These are phyloP conservation scores for Neoboletus brunneissimus DNA, from an alignment of 768 basidiomycete species.

Conservation along the genomic window DNA sequence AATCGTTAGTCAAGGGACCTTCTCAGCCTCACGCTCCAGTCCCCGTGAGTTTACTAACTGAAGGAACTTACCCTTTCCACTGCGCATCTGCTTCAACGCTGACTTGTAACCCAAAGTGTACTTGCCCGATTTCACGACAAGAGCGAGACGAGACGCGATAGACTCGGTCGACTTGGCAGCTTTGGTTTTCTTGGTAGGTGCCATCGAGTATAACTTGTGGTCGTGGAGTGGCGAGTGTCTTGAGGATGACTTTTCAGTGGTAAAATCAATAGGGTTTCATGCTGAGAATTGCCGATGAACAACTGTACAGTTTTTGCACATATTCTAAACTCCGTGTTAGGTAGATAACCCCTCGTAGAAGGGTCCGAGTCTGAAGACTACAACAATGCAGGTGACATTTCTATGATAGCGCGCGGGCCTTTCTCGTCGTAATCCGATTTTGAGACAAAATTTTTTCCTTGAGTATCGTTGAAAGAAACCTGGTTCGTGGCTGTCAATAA, in stretches of 20 bases:
- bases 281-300: slow-evolving; percentile 12
- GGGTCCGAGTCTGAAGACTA: slow-evolving; percentile 30
- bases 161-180: slow-evolving; percentile 91
- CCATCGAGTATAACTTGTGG: slow-evolving; percentile 55
- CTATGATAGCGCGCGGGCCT: slow-evolving; percentile 74
- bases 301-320: slow-evolving; percentile 31
- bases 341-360: slow-evolving; percentile 4
- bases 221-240: slow-evolving; percentile 13
- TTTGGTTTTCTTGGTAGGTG: slow-evolving; percentile 94
- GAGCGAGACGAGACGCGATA: slow-evolving; percentile 86
- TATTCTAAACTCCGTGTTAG: slow-evolving; percentile 25
- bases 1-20: slow-evolving; percentile 85
- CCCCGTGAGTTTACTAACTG: slow-evolving; percentile 60
- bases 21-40: slow-evolving; percentile 99
- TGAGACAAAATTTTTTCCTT: slow-evolving; percentile 68
- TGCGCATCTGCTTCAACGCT: slow-evolving; percentile 97
- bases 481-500: slow-evolving; percentile 26
- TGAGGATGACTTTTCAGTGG: slow-evolving; percentile 11
- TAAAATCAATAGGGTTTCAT: slow-evolving; percentile 16
- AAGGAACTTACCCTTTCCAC: slow-evolving; percentile 83
- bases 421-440: slow-evolving; percentile 73
- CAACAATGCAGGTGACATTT: slow-evolving; percentile 71
- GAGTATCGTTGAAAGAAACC: slow-evolving; percentile 72
- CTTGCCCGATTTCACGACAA: slow-evolving; percentile 99
- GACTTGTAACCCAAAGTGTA: slow-evolving; percentile 98